Evolutionary conservation across 805 yeast species (phyloP).

Genomic region (Myxozyma monticola): DNA sequence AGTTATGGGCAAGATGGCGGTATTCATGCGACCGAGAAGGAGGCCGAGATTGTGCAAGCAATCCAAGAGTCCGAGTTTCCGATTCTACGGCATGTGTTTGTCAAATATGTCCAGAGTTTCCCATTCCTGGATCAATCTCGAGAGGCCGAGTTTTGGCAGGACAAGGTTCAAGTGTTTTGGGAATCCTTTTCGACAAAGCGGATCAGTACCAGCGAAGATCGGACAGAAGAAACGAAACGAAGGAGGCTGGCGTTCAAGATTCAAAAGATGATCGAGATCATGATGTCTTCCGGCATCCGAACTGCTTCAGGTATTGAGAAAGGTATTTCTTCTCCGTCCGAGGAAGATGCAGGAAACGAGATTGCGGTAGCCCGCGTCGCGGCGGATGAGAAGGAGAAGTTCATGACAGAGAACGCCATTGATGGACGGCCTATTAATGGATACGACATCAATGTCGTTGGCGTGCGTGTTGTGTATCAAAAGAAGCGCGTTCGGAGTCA

Average conservation of each 20-base stretch:
- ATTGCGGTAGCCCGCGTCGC: constrained; percentile 32
- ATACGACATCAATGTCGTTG: constrained; percentile 62
- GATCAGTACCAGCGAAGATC: constrained; percentile 70
- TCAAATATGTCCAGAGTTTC: constrained; percentile 61
- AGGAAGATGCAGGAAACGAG: constrained; percentile 38
- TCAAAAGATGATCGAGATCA: constrained; percentile 60
- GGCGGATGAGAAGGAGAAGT: constrained; percentile 26
- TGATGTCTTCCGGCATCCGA: constrained; percentile 74
- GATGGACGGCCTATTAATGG: constrained; percentile 51
- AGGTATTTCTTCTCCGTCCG: constrained; percentile 23
- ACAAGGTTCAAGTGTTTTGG: constrained; percentile 74
- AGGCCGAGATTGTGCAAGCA: neutral
- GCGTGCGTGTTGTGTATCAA: constrained; percentile 49
- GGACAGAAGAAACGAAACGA: constrained; percentile 74
- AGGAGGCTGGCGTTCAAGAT: constrained; percentile 61
- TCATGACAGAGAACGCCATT: constrained; percentile 27
- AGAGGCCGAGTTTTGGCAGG: constrained; percentile 72
- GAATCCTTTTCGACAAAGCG: constrained; percentile 74
- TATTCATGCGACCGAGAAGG: neutral
- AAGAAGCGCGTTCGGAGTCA: constrained; percentile 20
- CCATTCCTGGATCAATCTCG: constrained; percentile 64
- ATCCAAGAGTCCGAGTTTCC: constrained; percentile 55
- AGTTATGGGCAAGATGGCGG: neutral
- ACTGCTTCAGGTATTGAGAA: constrained; percentile 41
- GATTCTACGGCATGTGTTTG: constrained; percentile 63